Conservation (phyloP, 1,284 basidiomycete species). For the Pseudozyma hubeiensis region DNA sequence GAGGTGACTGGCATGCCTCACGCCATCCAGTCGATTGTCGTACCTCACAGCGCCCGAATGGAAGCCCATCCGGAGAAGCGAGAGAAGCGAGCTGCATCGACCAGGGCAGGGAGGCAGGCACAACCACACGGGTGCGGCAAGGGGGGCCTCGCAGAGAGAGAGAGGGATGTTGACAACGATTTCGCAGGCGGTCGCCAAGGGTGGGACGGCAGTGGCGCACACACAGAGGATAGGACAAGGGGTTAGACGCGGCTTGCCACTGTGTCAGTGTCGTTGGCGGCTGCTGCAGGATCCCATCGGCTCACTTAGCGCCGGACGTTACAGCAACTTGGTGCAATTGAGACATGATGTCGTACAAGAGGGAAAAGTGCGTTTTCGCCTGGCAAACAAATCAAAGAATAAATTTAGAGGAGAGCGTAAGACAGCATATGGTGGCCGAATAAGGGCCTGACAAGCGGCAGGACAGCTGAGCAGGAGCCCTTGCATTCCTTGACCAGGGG, state of each 20-base stretch:
- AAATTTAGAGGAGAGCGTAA: too few species aligned
- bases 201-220: too few species aligned
- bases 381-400: too few species aligned
- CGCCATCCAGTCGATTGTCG: background rate
- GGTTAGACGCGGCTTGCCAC: background rate
- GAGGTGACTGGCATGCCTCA: background rate
- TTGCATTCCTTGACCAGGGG: background rate
- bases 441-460: too few species aligned
- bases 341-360: too few species aligned
- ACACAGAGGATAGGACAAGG: background rate
- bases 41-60: slow-evolving; percentile 21
- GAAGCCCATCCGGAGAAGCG: slow-evolving; percentile 33
- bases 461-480: too few species aligned
- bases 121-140: background rate
- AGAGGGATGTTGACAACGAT: background rate
- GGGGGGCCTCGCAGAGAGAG: background rate
- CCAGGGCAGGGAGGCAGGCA: slow-evolving; percentile 10
- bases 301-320: background rate
- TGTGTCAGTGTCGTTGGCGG: background rate
- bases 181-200: too few species aligned
- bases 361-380: too few species aligned
- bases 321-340: too few species aligned
- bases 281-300: background rate
- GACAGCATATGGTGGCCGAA: too few species aligned
- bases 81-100: slow-evolving; percentile 41